Base-by-base conservation (phyloP, 2,329 filamentous ascomycete species). In the Neofusicoccum kwambonambiense region DNA sequence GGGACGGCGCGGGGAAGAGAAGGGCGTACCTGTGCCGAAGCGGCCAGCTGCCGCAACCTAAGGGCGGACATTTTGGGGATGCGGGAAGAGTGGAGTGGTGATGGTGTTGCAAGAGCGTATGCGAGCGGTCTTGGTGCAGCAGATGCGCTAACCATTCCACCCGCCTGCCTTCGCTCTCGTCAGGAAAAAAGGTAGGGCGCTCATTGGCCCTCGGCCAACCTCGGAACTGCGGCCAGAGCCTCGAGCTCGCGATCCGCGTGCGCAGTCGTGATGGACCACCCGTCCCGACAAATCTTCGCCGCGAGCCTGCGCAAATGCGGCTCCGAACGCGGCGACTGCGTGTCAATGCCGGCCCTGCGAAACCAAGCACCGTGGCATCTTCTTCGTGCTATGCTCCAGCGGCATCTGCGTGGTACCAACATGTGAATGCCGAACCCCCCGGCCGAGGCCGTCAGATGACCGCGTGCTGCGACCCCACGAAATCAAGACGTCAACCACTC, bases 1-100 rank as follows among this genome's bases (percentile, higher is more conserved):
- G 37, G 31, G 27, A 45, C 13, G 39, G 19, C 13, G 47, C 19
- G 35, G 58, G 19, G 19, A 42, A 27, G 45, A 44, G 37, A 39
- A 12, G 50, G n/a, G 31, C 64, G 19, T 51, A 65, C 64, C 64
- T 65, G 64, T 54, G 64, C 42, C 52, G 45, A 44, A 31, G 45
- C 39, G 64, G 64, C 64, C 47, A 65, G 47, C 64, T 62, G 64
- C 64, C 64, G 64, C 64, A 65, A 41, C 54, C 56, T 60, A 35
- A 65, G 64, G 45, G 64, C 45, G 27, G 54, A 61, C 64, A 65
- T 65, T 41, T 45, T 65, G 56, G 44, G 45, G 37, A 61, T 57
- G 57, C 19, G 17, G 47, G 17, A 39, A 39, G 63, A 52, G 51
- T 61, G 64, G 49, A 65, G 64, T 34, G 56, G 27, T 54, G 47